Evolutionary conservation across 2,329 filamentous ascomycete species (phyloP), one percentile per base, ranked within the genome.

Genomic region (Cryphonectria japonica): DNA sequence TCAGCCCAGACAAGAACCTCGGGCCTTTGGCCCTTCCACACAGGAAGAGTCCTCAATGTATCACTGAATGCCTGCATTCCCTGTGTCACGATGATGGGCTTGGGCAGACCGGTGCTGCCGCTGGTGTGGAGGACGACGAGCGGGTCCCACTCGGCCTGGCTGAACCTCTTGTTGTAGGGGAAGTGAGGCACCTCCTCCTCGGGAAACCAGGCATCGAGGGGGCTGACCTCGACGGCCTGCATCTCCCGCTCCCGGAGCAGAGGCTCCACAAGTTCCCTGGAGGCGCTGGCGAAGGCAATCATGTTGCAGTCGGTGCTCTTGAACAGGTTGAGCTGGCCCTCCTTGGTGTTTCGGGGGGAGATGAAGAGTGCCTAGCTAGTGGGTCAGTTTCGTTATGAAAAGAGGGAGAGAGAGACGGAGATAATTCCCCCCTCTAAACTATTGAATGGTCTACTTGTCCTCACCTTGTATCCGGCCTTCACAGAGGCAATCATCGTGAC

Each of bases 81-180:
- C 6, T 83, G 79, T 4, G 75, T 75, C 29, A 78, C 75, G 13
- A 83, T 72, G n/a, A 86, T 78, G 2, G 84, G 83, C 74, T 84
- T 85, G 0, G 84, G 84, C 3, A 84, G 77, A 0, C 84, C 84
- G 0, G 84, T 85, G 59, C 80, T 83, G 7, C 84, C 84, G 67
- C 82, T 84, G 0, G 83, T 85, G 75, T 86, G 84, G 11, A 85
- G 73, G 1, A 85, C 78, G 3, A 80, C 60, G 3, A 82, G 67
- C 0, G 84, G 83, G 4, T 85, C 82, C 77, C 80, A 82, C 69
- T 80, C 75, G 0, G 79, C 82, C 67, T 84, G 76, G 4, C 83
- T 82, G 43, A 80, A 85, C 0, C 80, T 80, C 75, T 80, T 82
- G 46, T 75, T 68, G 75, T 83, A 85, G 0, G 81, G 80, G 57